Evolutionary conservation across 2,329 filamentous ascomycete species (phyloP), one percentile per base, ranked within the genome.

Genomic region (Aspergillus aculeatinus): DNA sequence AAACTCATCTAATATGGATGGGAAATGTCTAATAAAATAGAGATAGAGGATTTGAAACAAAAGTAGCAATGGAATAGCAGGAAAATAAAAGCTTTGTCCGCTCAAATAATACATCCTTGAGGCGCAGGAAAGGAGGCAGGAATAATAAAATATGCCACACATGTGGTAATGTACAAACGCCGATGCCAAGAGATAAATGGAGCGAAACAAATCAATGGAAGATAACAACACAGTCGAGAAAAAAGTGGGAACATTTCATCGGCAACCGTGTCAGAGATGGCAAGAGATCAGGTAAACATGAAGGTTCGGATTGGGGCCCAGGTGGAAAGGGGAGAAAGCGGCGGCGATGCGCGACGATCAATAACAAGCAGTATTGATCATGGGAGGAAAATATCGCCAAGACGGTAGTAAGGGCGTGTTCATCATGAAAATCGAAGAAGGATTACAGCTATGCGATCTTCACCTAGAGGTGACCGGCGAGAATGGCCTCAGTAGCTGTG

Each of bases 401-500:
- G 7, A n/a, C 14, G 16, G 39, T 16, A 9, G 39, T 9, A 29
- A 16, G 39, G 39, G 39, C 39, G 39, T 19, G 16, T 44, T 44
- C 3, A 44, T 44, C 39, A 44, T 44, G 39, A 44, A 19, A 44
- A 5, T n/a, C n/a, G 39, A 19, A 35, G 12, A 35, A 14, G n/a
- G 4, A 44, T 9, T n/a, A 44, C 39, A 44, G 39, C 33, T 16
- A 44, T 44, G 12, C 14, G 39, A 19, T 48, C 42, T 12, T 44
- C 2, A 16, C 42, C 33, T 31, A 55, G 3, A 55, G 53, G 11
- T 55, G 42, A 12, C 53, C 53, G 19, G 53, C 53, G 25, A 55
- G 53, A 48, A 55, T 58, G n/a, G 49, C 56, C 47, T 58, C 56
- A 31, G 53, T 55, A 21, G 53, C 53, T 55, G 53, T 44, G 21